Evolutionary conservation across 306 rosid species (phyloP), one percentile per base, ranked within the genome.

Genomic region (Quercus glauca): DNA sequence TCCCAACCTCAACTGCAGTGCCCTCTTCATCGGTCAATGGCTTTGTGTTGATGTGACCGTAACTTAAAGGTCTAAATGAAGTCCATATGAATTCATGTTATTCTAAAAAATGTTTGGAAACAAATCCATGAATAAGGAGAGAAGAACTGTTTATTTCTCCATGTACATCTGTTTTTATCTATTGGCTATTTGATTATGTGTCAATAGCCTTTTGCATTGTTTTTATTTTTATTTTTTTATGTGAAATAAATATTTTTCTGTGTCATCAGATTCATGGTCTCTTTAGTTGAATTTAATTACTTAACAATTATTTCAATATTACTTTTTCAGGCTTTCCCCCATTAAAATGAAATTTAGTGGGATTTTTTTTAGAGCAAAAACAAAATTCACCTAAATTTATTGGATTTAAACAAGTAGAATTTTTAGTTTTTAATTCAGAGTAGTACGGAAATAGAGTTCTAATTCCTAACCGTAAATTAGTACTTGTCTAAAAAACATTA

Each of bases 1-100:
- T 75, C 88, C 90, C 3, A 82, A 84, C 45, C 79, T 87, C 79
- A 80, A 87, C 25, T 84, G 90, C 86, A 18, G 83, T 14, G 45
- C 43, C 3, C 79, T 84, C 85, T 87, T 87, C 49, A 51, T 87
- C 3, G 77, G 86, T 51, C 86, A 87, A 64, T 87, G 90, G 88
- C 63, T 87, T 68, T 87, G 90, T 17, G 21, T 71, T 79, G 12
- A 58, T 69, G 90, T 81, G 9, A 51, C 55, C 8, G 6, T 29
- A 17, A 3, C 12, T 56, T 71, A 55, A 31, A 5, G 18, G 43
- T 19, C 43, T 64, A 8, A 57, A 6, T 57, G 17, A 5, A 20
- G 14, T 57, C 3, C 13, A 57, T 13, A 12, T 37, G 11, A 37
- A 37, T 37, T 37, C 11, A 37, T 37, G 45, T 37, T 37, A 37